Evolutionary conservation across 106 monocot species (phyloP), one percentile per base, ranked within the genome.

Genomic region (Dendrobium catenatum): DNA sequence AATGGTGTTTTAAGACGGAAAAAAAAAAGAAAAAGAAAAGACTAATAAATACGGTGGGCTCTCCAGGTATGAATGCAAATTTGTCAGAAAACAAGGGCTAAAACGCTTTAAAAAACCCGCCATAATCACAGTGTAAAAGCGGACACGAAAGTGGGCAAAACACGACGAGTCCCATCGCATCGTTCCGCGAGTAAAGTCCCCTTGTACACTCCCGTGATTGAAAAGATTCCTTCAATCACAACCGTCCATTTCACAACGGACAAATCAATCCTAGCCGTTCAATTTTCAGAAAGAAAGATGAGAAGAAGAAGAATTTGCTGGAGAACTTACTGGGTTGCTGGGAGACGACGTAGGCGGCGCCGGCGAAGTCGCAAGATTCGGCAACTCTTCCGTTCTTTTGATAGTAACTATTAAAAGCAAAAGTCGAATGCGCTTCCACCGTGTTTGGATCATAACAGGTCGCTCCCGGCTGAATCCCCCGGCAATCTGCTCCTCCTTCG

Each of bases 391-490:
- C 88, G 37, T 84, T 92, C 86, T 82, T 94, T 88, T 98, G 97
- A 80, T 89, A 98, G 64, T 98, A 98, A 80, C 87, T 88, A 83
- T 98, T 98, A 84, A 98, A 98, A 7, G 94, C 94, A 74, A 76
- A 93, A 16, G 91, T 82, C 0, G 97, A 94, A 79, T 98, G 97
- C 2, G 97, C 90, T 72, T 82, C 89, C 22, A 98, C 18, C 11
- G 94, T 98, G 89, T 98, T 85, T 4, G 94, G 97, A 15, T 88
- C 82, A 77, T 79, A 98, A 70, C 97, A 98, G 1, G 72, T 75
- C 44, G 83, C 81, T 15, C 92, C 97, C 6, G 89, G 94, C 78
- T 98, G 97, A n/a, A 98, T 94, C 67, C 75, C 16, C 33, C 49
- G 40, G 85, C 97, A 98, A 75, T 98, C 94, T 17, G 94, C 97